These are phyloP conservation scores for Herpetospermum pedunculosum DNA, from an alignment of 306 rosid species.

Conservation along the genomic window DNA sequence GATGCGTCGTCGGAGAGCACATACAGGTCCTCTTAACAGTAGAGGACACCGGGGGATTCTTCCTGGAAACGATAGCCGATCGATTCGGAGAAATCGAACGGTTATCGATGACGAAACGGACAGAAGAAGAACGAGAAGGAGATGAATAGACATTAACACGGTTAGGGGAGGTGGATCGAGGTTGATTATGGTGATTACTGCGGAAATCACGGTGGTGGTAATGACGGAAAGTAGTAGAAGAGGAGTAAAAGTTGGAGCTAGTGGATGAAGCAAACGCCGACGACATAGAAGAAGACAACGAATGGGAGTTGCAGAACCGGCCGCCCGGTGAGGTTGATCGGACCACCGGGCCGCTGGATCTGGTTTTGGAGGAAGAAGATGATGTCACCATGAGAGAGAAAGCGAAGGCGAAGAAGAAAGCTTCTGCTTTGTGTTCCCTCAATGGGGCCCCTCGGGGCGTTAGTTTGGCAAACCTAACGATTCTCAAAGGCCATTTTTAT, in stretches of 20 bases:
- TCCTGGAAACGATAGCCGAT: slow-evolving; percentile 48
- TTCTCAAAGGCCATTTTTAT: slow-evolving; percentile 59
- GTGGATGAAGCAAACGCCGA: slow-evolving; percentile 78
- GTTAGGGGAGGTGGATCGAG: slow-evolving; percentile 66
- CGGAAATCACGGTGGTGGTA: slow-evolving; percentile 15
- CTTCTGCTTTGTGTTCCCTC: not conserved
- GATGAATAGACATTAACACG: slow-evolving; percentile 58
- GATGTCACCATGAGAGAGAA: slow-evolving; percentile 39
- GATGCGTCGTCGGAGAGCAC: slow-evolving; percentile 91
- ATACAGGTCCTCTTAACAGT: slow-evolving; percentile 58
- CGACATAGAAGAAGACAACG: slow-evolving; percentile 32
- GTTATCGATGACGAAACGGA: slow-evolving; percentile 64
- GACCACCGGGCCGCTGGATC: slow-evolving; percentile 60
- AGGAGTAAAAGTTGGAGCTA: slow-evolving; percentile 42
- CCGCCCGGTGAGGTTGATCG: slow-evolving; percentile 69
- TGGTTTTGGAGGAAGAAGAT: slow-evolving; percentile 23
- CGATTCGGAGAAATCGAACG: slow-evolving; percentile 77
- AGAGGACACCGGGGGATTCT: slow-evolving; percentile 40
- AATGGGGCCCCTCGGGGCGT: slow-evolving; percentile 53
- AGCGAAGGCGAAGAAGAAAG: not conserved
- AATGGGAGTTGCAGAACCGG: slow-evolving; percentile 42
- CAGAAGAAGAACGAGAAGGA: slow-evolving; percentile 30
- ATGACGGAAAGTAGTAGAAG: slow-evolving; percentile 32
- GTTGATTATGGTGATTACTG: slow-evolving; percentile 24
- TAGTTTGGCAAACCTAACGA: slow-evolving; percentile 92